phyloP scores from a whole-genome alignment of 2,329 filamentous ascomycete species.

The Gnomoniopsis smithogilvyi region DNA sequence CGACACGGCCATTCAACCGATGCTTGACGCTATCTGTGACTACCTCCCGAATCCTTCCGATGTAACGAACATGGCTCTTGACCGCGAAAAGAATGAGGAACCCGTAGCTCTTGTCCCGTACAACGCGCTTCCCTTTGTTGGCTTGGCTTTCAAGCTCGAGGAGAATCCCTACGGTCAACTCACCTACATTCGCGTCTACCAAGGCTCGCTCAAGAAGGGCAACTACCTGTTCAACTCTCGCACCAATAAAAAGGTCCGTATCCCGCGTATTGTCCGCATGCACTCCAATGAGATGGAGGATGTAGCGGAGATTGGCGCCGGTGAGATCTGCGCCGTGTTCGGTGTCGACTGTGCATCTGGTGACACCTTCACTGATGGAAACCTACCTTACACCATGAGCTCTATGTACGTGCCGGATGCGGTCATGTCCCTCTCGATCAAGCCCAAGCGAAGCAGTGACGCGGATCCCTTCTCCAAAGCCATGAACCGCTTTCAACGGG shows the following conservation, averaged over 20 bases:
- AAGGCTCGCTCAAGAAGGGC: constrained; percentile 85
- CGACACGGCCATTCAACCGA: constrained; percentile 92
- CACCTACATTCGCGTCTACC: constrained; percentile 98
- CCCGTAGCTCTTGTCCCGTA: constrained; percentile 88
- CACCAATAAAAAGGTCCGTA: constrained; percentile 92
- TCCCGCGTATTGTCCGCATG: constrained; percentile 97
- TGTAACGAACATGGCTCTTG: constrained; percentile 84
- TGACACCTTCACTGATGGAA: constrained; percentile 95
- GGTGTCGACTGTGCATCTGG: constrained; percentile 97
- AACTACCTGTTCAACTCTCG: constrained; percentile 90
- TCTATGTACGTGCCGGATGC: constrained; percentile 98
- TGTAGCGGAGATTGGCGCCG: constrained; percentile 84
- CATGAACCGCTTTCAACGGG: constrained; percentile 97
- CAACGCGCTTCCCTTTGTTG: constrained; percentile 90
- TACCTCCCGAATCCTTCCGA: constrained; percentile 91
- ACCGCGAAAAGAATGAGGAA: constrained; percentile 74
- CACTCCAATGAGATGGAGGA: constrained; percentile 99
- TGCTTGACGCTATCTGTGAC: constrained; percentile 93
- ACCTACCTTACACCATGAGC: constrained; percentile 89
- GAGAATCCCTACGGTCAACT: constrained; percentile 98
- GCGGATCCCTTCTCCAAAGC: constrained; percentile 95
- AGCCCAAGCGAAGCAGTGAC: constrained; percentile 90
- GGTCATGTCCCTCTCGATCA: constrained; percentile 97
- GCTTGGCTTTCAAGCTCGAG: constrained; percentile 96
- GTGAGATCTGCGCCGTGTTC: constrained; percentile 98